A percentile compares a stretch with the other conserved stretches of the same genome.
phyloP scores from a whole-genome alignment of 2,329 filamentous ascomycete genomes.

The Curvularia spicifera region DNA sequence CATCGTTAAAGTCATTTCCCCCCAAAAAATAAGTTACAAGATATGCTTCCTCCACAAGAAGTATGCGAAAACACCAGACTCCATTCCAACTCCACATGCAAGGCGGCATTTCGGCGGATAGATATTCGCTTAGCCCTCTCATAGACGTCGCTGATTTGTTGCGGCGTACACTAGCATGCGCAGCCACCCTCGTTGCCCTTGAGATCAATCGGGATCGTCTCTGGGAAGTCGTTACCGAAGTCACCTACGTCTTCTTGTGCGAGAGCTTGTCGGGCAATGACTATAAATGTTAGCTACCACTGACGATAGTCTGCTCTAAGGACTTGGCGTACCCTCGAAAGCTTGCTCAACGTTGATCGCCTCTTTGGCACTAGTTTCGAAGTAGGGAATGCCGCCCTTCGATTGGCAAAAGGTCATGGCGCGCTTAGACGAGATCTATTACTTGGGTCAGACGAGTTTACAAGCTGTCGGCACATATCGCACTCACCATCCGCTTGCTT shows the following conservation, averaged over 20 bases:
- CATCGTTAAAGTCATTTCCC: slow-evolving; percentile 13
- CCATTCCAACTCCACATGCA: slow-evolving; percentile 33
- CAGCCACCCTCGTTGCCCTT: slow-evolving; percentile 93
- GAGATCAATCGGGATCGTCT: slow-evolving; percentile 97
- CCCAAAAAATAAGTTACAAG: slow-evolving; percentile 22
- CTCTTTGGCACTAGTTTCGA: slow-evolving; percentile 98
- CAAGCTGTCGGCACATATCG: slow-evolving; percentile 12
- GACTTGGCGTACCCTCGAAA: slow-evolving; percentile 62
- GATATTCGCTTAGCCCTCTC: slow-evolving; percentile 3
- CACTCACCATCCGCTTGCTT: slow-evolving; percentile 83
- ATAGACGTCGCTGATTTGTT: slow-evolving; percentile 15
- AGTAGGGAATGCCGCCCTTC: slow-evolving; percentile 97
- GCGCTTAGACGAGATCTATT: slow-evolving; percentile 87
- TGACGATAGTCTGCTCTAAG: not conserved
- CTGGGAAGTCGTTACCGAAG: slow-evolving; percentile 95
- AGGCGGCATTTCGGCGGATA: slow-evolving; percentile 14
- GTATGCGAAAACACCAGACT: slow-evolving; percentile 38
- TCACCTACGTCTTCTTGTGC: slow-evolving; percentile 98
- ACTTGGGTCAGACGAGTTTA: slow-evolving; percentile 17
- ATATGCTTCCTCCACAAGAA: slow-evolving; percentile 19
- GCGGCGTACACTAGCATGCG: slow-evolving; percentile 68
- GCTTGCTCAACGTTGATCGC: slow-evolving; percentile 96
- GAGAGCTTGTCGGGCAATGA: slow-evolving; percentile 93
- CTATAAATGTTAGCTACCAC: slow-evolving; percentile 55
- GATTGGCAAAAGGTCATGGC: slow-evolving; percentile 98